Conservation (phyloP, 257 asterid species). For the Solanum virginianum region DNA sequence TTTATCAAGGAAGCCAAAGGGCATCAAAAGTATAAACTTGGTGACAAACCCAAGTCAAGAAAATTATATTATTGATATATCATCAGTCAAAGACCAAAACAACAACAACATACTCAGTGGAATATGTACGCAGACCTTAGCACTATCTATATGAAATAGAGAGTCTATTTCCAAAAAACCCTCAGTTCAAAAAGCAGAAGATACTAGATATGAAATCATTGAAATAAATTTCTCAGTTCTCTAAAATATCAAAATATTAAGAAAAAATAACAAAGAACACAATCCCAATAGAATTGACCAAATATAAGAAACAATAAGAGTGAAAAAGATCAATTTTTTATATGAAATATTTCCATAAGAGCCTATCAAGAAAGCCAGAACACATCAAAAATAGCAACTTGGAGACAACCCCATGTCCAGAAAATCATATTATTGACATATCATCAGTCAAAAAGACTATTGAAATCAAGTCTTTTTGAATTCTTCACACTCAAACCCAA, state of each 20-base stretch:
- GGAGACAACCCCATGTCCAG: not conserved
- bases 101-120: too few relatives aligned
- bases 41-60: not conserved
- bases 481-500: not conserved
- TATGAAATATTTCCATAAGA: not conserved
- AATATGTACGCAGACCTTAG: too few relatives aligned
- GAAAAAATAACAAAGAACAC: not conserved
- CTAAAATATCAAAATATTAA: not conserved
- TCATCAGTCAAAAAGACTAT: not conserved
- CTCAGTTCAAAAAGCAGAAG: too few relatives aligned
- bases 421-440: not conserved
- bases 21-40: not conserved
- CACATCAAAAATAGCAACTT: not conserved
- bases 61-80: not conserved
- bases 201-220: not conserved
- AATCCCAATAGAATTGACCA: not conserved
- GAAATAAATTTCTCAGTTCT: not conserved
- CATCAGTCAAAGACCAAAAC: not conserved
- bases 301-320: not conserved
- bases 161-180: too few relatives aligned
- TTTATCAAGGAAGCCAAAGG: not conserved
- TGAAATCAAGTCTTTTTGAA: not conserved
- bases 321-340: not conserved
- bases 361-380: not conserved
- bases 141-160: too few relatives aligned